Evolutionary conservation across 441 rosid genomes (phyloP), one percentile per base, ranked within the genome.

Genomic region (Kokia cookei): DNA sequence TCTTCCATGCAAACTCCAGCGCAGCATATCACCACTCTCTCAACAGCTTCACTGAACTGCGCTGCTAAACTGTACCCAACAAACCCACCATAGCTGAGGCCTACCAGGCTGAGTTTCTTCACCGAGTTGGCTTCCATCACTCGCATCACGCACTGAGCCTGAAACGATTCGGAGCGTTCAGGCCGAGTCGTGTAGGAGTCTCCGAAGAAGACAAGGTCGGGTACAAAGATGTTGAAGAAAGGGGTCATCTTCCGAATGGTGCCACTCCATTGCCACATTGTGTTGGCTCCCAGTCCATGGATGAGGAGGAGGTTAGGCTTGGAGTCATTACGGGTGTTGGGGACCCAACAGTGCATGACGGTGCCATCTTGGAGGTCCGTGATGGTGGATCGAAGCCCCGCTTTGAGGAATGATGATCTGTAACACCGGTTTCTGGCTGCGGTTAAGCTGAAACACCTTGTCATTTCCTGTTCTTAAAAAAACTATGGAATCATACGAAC

Each of bases 11-110:
- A 88, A 47, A 91, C 83, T 17, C 92, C 94, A 0, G 97, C 82
- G 76, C 91, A 79, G 37, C 94, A 86, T 22, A 90, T 69, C 86
- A 88, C 91, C 79, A 91, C 83, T 55, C 79, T 71, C 77, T 89
- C 98, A 61, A 87, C 81, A 62, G 76, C 85, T 65, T 89, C 94
- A 47, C 72, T 79, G 63, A 70, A 86, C 86, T 86, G 83, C 17
- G 88, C 81, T 53, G 98, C 93, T 81, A 91, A 82, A 26, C 89
- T 83, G 69, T 93, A 91, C 35, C 87, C 96, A 0, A 90, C 92
- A 72, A 93, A 89, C 7, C 98, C 97, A 13, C 98, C 96, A 73
- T 94, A 94, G 62, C 97, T 92, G 19, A 94, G 76, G 48, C 98
- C 94, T 19, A 86, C 88, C 72, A 90, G 76, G 58, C 88, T 90